Percentiles rank a stretch among this genome's conserved stretches.
phyloP scores from a whole-genome alignment of 2,329 filamentous ascomycete genomes.

The Fusarium mexicanum region DNA sequence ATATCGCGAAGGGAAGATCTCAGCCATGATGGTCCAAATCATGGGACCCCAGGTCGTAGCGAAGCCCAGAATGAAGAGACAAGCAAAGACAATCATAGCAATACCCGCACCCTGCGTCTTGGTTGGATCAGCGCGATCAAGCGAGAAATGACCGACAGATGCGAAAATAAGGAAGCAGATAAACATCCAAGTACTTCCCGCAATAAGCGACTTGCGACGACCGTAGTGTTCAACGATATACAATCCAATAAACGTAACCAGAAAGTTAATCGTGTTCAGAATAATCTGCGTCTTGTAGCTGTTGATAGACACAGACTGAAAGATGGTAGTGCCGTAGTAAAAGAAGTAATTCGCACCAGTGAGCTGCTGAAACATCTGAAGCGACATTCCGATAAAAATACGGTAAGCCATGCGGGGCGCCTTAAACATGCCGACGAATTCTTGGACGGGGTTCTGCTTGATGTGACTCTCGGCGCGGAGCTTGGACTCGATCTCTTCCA shows the following conservation, averaged over 20 bases:
- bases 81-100: constrained; percentile 70
- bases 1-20: constrained; percentile 72
- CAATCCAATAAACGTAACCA: constrained; percentile 73
- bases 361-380: constrained; percentile 75
- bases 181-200: constrained; percentile 69
- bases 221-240: constrained; percentile 76
- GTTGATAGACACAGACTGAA: constrained; percentile 59
- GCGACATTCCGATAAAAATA: constrained; percentile 65
- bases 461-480: constrained; percentile 57
- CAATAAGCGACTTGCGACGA: constrained; percentile 69
- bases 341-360: constrained; percentile 76
- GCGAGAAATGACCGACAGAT: constrained; percentile 61
- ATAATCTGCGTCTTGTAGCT: constrained; percentile 75
- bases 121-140: constrained; percentile 50
- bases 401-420: constrained; percentile 72
- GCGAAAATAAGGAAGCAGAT: constrained; percentile 69
- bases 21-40: constrained; percentile 71
- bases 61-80: constrained; percentile 71
- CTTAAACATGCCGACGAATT: constrained; percentile 69
- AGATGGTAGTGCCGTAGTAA: constrained; percentile 68
- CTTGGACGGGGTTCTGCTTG: constrained; percentile 53
- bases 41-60: constrained; percentile 75
- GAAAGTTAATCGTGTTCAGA: constrained; percentile 73
- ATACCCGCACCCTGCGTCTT: constrained; percentile 59
- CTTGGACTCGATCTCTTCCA: constrained; percentile 64